phyloP scores from a whole-genome alignment of 768 basidiomycete species.

The Suillus subluteus region DNA sequence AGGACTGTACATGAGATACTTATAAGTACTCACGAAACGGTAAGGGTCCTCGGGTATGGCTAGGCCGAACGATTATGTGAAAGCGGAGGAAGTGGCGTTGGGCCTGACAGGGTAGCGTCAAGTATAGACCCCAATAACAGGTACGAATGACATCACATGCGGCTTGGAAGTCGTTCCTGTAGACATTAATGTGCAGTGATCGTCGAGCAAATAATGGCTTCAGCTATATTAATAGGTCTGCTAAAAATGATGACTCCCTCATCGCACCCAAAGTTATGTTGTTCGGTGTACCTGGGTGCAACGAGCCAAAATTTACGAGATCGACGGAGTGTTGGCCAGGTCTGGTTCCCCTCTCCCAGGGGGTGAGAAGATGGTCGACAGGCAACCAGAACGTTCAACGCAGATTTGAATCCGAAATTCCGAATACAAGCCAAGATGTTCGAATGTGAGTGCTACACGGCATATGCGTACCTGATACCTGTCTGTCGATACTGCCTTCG shows the following conservation, averaged over 20 bases:
- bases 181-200: not conserved
- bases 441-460: not conserved
- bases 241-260: not conserved
- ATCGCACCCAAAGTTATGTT: too few relatives aligned
- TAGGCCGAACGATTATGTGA: too few relatives aligned
- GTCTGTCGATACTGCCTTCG: not conserved
- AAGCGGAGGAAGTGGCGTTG: too few relatives aligned
- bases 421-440: not conserved
- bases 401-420: not conserved
- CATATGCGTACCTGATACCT: not conserved
- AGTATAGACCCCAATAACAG: not conserved
- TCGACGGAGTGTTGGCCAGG: too few relatives aligned
- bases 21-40: too few relatives aligned
- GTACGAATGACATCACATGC: not conserved
- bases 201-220: too few relatives aligned
- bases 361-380: not conserved
- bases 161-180: not conserved
- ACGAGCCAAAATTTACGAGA: not conserved
- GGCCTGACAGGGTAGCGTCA: too few relatives aligned
- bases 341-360: not conserved
- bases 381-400: not conserved
- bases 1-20: too few relatives aligned
- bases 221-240: not conserved
- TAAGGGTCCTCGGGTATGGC: too few relatives aligned
- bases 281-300: too few relatives aligned